Evolutionary conservation across 2,329 filamentous ascomycete genomes (phyloP).

Genomic region (Colletotrichum musicola): DNA sequence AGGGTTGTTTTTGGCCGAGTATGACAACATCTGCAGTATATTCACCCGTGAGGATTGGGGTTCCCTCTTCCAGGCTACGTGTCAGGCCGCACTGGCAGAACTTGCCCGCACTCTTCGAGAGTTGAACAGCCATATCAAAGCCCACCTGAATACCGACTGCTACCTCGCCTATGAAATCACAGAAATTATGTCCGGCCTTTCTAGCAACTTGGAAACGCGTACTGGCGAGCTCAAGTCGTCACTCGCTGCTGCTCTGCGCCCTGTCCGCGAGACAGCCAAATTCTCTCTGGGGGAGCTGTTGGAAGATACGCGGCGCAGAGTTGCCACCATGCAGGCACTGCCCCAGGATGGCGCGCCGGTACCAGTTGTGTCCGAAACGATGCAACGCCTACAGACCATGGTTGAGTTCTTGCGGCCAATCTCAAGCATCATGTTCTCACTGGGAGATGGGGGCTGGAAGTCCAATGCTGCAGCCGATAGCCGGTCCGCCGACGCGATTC

Average conservation of each 20-base stretch:
- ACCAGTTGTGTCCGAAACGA: constrained; percentile 83
- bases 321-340: constrained; percentile 74
- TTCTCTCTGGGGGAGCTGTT: constrained; percentile 84
- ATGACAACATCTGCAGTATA: constrained; percentile 89
- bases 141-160: constrained; percentile 89
- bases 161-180: constrained; percentile 96
- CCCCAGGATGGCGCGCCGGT: constrained; percentile 84
- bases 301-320: constrained; percentile 82
- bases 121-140: constrained; percentile 89
- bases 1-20: constrained; percentile 87
- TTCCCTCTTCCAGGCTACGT: constrained; percentile 81
- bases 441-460: constrained; percentile 94
- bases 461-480: constrained; percentile 62
- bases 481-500: constrained; percentile 73
- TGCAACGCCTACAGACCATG: constrained; percentile 88
- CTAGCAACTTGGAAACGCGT: constrained; percentile 81
- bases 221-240: constrained; percentile 88
- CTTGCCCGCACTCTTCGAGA: constrained; percentile 89
- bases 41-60: constrained; percentile 90
- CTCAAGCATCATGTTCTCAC: constrained; percentile 88
- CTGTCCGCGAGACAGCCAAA: constrained; percentile 92
- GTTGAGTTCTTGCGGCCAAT: constrained; percentile 88
- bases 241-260: constrained; percentile 87
- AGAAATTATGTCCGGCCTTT: constrained; percentile 86
- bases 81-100: constrained; percentile 81